A percentile compares a stretch with the other conserved stretches of the same genome.
These are phyloP conservation scores for Biscogniauxia mediterranea DNA, from an alignment of 2,329 filamentous ascomycete genomes.

Conservation along the genomic window DNA sequence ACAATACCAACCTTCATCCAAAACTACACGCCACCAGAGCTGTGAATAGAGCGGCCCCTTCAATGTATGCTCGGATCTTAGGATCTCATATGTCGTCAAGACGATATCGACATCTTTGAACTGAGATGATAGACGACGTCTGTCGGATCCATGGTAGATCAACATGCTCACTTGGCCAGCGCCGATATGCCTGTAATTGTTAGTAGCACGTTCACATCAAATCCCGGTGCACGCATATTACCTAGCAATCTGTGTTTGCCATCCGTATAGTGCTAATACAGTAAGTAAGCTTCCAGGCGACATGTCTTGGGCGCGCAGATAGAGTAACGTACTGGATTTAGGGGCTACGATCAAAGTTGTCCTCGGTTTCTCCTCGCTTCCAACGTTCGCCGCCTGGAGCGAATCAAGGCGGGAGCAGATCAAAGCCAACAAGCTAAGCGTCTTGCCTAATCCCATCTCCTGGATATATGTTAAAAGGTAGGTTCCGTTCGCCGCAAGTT, in stretches of 20 bases:
- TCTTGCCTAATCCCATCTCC: constrained; percentile 20
- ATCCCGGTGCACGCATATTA: constrained; percentile 5
- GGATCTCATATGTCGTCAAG: constrained; percentile 33
- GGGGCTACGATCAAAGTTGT: constrained; percentile 12
- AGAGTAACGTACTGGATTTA: constrained; percentile 9
- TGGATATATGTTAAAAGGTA: neutral
- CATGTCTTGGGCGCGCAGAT: neutral
- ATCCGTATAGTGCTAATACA: constrained; percentile 24
- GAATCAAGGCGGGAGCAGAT: constrained; percentile 8
- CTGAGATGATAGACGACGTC: constrained; percentile 1
- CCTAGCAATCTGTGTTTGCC: constrained; percentile 28
- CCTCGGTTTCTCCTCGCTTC: neutral
- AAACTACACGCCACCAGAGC: constrained; percentile 35
- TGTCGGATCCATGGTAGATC: constrained; percentile 22
- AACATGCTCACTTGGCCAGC: neutral
- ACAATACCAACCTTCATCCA: constrained; percentile 38
- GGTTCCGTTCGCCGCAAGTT: neutral
- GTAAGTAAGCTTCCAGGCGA: neutral
- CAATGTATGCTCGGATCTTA: constrained; percentile 26
- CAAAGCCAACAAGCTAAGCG: constrained; percentile 9
- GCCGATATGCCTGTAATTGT: constrained; percentile 1
- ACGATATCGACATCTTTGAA: constrained; percentile 27
- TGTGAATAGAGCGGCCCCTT: constrained; percentile 11
- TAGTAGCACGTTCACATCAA: neutral
- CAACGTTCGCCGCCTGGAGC: neutral